Base-by-base conservation (phyloP, 2,329 filamentous ascomycete species). In the Alternaria brassicae region DNA sequence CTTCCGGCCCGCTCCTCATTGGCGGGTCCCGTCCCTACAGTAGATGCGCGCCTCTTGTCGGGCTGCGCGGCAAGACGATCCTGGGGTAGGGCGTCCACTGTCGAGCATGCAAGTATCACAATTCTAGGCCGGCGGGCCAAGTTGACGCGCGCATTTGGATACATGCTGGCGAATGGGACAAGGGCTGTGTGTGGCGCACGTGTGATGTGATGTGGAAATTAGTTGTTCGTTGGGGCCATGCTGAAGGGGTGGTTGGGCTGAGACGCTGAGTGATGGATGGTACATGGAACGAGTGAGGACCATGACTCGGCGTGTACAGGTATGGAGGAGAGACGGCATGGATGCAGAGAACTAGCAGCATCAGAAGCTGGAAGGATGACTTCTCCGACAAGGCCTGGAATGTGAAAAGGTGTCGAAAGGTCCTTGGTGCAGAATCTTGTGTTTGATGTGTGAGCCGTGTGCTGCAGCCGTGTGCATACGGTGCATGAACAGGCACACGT, bases 11-110 rank as follows among this genome's bases (percentile, higher is more conserved):
- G 57, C 40, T 36, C 39, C 45, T 49, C 42, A 60, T 60, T 56
- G 57, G 57, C 50, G 47, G 56, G 39, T n/a, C 21, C 28, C 28
- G 44, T 32, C 17, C 44, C n/a, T n/a, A n/a, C n/a, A n/a, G 28
- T 47, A 34, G 44, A 47, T 47, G 44, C 44, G 44, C 44, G 44
- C 21, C n/a, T 47, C 28, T 47, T 6, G 40, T 36, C 40, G 40
- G 28, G 50, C 51, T 53, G 45, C 45, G 32, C 45, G 45, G 45
- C 48, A 51, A 28, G 52, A 55, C 17, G 37, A 69, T 70, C 69
- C 52, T 67, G 70, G 67, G 70, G 69, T 72, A 70, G 54, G 60
- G 53, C 48, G 60, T 53, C 40, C 41, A n/a, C n/a, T n/a, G n/a
- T n/a, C n/a, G n/a, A 41, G 56, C n/a, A 21, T 47, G 44, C 44